Evolutionary conservation across 2,329 filamentous ascomycete species (phyloP).

Genomic region (Claviceps africana): DNA sequence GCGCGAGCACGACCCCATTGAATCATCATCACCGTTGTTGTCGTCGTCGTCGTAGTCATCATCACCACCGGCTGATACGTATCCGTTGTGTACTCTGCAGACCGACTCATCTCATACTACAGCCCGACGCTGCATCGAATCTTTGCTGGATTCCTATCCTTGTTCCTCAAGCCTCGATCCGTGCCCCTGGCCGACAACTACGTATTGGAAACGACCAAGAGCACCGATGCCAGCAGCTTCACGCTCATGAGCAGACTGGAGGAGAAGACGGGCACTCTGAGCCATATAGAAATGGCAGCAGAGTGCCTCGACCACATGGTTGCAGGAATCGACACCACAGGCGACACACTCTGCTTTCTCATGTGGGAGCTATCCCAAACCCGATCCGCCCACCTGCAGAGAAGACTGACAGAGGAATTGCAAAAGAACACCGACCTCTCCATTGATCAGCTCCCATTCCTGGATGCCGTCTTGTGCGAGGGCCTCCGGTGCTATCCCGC

Average conservation of each 20-base stretch:
- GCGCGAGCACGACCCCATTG: background rate
- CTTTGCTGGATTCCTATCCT: slow-evolving; percentile 29
- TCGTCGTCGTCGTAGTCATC: too few species aligned
- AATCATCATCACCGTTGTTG: too few species aligned
- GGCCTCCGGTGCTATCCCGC: slow-evolving; percentile 48
- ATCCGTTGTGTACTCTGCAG: slow-evolving; percentile 18
- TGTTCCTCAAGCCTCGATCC: slow-evolving; percentile 39
- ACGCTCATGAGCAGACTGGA: slow-evolving; percentile 46
- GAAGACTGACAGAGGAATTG: slow-evolving; percentile 38
- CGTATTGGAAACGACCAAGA: slow-evolving; percentile 37
- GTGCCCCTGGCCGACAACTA: slow-evolving; percentile 46
- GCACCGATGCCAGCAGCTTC: slow-evolving; percentile 33
- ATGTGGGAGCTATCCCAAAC: slow-evolving; percentile 58
- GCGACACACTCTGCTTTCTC: slow-evolving; percentile 54
- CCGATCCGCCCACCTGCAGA: slow-evolving; percentile 35
- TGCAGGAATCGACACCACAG: slow-evolving; percentile 58
- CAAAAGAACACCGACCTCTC: slow-evolving; percentile 21
- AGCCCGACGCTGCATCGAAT: slow-evolving; percentile 36
- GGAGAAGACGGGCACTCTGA: slow-evolving; percentile 32
- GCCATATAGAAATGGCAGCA: slow-evolving; percentile 43
- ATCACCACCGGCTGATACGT: background rate
- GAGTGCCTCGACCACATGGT: slow-evolving; percentile 61
- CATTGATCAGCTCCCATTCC: slow-evolving; percentile 39
- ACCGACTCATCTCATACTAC: slow-evolving; percentile 46
- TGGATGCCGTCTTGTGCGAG: slow-evolving; percentile 51